Conservation (phyloP, 352 stramenopile species). For the Phytophthora ohioensis region DNA sequence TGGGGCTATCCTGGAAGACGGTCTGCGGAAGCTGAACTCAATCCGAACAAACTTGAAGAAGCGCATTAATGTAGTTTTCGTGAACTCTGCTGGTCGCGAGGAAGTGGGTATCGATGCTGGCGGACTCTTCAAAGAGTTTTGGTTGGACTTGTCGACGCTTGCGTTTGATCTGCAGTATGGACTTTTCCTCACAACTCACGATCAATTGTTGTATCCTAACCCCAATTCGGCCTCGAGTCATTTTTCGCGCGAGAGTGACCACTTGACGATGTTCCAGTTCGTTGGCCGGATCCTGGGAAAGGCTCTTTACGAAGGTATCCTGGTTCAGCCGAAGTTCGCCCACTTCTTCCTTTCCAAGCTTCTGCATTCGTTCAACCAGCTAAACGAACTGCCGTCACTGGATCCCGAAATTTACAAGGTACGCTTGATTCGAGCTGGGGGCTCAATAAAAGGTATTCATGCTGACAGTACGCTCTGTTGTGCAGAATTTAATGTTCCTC, state of each 20-base stretch:
- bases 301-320: slow-evolving; percentile 96
- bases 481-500: slow-evolving; percentile 95
- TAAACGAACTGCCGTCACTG: slow-evolving; percentile 93
- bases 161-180: slow-evolving; percentile 95
- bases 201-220: slow-evolving; percentile 94
- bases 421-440: not conserved
- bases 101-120: slow-evolving; percentile 97
- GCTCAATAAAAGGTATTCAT: not conserved
- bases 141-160: slow-evolving; percentile 89
- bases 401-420: slow-evolving; percentile 95
- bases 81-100: slow-evolving; percentile 90
- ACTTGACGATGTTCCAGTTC: slow-evolving; percentile 95
- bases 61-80: slow-evolving; percentile 80
- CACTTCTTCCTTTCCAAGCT: slow-evolving; percentile 97
- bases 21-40: slow-evolving; percentile 86
- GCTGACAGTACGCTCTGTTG: not conserved
- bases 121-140: slow-evolving; percentile 98
- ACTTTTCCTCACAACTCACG: slow-evolving; percentile 73
- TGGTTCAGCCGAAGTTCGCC: slow-evolving; percentile 96
- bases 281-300: slow-evolving; percentile 96
- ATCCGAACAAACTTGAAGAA: slow-evolving; percentile 90
- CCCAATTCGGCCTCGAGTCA: slow-evolving; percentile 89
- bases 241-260: slow-evolving; percentile 76
- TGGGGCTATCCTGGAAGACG: slow-evolving; percentile 87
- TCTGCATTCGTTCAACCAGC: slow-evolving; percentile 74